Base-by-base conservation (phyloP, 768 basidiomycete species). In the Leccinum longicurvipes region DNA sequence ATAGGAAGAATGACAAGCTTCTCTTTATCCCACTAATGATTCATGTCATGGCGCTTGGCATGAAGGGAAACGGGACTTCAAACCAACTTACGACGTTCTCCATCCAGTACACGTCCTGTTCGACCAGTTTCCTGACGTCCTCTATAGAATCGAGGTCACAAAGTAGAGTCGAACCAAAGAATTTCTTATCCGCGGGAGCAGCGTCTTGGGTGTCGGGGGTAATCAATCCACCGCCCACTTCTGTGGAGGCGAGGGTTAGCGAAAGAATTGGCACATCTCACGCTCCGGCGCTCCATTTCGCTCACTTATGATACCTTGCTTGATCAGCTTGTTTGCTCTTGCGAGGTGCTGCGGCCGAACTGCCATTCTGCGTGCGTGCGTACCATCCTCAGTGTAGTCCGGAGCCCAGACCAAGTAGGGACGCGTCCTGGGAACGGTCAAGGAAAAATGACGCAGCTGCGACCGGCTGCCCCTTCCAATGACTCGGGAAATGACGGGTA, bases 131-230 rank as follows among this genome's bases (percentile, higher is more conserved):
- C 47, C 67, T 68, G 47, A 74, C 73, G 3, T 67, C 75, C 32
- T 82, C 83, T 42, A 85, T 67, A 29, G 72, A 78, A 50, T 78
- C 77, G 2, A 81, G 82, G 61, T 85, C 77, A 51, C 74, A 78
- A 23, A 87, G 72, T 42, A 86, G 72, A 54, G 77, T 68, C 0
- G 83, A 86, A n/a, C 83, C 86, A 32, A 84, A 70, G 71, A 88
- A 76, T 65, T 82, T 85, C 67, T 77, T 81, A 27, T 79, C 72
- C 11, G 74, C 74, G 14, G 68, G 72, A 0, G 77, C 74, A 8
- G 74, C 73, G 8, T 72, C 71, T 50, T 80, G 69, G 14, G 81
- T 84, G 58, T 86, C 85, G 4, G 85, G 84, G 2, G 79, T 82
- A 36, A 85, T 64, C 56, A 86, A 51, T 10, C 78, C 81, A 31